These are phyloP conservation scores for Coniella lustricola DNA, from an alignment of 2,329 filamentous ascomycete species.

Conservation along the genomic window DNA sequence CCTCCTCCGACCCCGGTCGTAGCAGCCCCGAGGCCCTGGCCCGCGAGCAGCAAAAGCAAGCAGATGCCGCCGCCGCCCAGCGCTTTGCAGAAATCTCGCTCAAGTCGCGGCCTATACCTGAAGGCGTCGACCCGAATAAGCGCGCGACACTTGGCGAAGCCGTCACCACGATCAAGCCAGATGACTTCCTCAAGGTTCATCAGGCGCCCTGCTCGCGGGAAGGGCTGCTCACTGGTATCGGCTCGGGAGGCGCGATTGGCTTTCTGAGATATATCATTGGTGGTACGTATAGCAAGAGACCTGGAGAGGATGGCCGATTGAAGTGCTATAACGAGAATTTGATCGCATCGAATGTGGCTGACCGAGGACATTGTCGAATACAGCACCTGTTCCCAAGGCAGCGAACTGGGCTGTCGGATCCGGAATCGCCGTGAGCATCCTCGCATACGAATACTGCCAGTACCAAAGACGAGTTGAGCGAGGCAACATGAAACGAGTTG, in stretches of 20 bases:
- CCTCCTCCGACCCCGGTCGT: not conserved
- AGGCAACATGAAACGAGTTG: slow-evolving; percentile 75
- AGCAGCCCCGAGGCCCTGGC: not conserved
- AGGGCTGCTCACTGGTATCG: slow-evolving; percentile 76
- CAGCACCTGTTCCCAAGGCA: slow-evolving; percentile 54
- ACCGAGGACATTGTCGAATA: too few species aligned
- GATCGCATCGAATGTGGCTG: not conserved
- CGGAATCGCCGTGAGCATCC: slow-evolving; percentile 63
- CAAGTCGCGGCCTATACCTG: slow-evolving; percentile 13
- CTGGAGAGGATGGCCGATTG: not conserved
- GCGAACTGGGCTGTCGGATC: slow-evolving; percentile 81
- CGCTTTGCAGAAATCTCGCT: slow-evolving; percentile 16
- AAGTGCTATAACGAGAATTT: too few species aligned
- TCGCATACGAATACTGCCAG: slow-evolving; percentile 79
- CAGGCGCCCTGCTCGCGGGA: slow-evolving; percentile 79
- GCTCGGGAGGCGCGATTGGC: slow-evolving; percentile 67
- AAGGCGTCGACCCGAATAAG: slow-evolving; percentile 14
- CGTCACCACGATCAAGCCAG: slow-evolving; percentile 56
- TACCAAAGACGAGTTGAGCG: slow-evolving; percentile 66
- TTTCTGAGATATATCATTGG: slow-evolving; percentile 66
- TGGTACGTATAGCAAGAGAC: slow-evolving; percentile 40
- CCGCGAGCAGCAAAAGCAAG: not conserved
- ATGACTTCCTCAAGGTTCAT: slow-evolving; percentile 67
- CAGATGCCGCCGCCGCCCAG: slow-evolving; percentile 14
- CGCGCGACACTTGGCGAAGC: slow-evolving; percentile 48